A percentile compares a stretch with the other conserved stretches of the same genome.
phyloP scores from a whole-genome alignment of 2,329 filamentous ascomycete species.

The Elsinoe fawcettii region DNA sequence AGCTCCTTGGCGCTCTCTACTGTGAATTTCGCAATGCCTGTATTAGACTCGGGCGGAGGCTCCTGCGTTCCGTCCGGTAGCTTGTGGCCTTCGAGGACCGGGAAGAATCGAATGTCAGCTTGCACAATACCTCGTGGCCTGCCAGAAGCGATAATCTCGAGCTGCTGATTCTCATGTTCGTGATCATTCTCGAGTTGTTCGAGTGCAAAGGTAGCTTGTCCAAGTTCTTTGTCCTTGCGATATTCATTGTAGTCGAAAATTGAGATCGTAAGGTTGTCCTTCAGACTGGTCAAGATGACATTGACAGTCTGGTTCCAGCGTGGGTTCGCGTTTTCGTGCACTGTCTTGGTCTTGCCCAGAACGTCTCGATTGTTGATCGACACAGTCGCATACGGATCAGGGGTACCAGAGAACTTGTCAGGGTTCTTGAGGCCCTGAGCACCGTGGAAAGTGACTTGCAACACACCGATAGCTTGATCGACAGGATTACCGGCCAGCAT shows the following conservation, averaged over 20 bases:
- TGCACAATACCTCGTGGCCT: slow-evolving; percentile 73
- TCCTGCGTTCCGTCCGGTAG: slow-evolving; percentile 69
- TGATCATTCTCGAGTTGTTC: slow-evolving; percentile 70
- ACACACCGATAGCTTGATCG: slow-evolving; percentile 89
- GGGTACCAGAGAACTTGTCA: slow-evolving; percentile 84
- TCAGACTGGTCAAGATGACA: slow-evolving; percentile 84
- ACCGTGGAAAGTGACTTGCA: slow-evolving; percentile 84
- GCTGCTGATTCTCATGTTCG: slow-evolving; percentile 72
- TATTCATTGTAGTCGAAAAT: slow-evolving; percentile 92
- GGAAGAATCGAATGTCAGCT: slow-evolving; percentile 89
- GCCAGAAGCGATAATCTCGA: slow-evolving; percentile 79
- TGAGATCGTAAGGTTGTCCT: slow-evolving; percentile 76
- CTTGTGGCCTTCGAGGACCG: slow-evolving; percentile 67
- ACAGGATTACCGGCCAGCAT: slow-evolving; percentile 91
- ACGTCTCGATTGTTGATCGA: slow-evolving; percentile 76
- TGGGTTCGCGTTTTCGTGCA: slow-evolving; percentile 77
- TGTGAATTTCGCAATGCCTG: slow-evolving; percentile 87
- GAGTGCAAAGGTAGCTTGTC: slow-evolving; percentile 73
- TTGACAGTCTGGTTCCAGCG: slow-evolving; percentile 97
- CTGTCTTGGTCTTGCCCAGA: slow-evolving; percentile 79
- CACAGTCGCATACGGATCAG: slow-evolving; percentile 81
- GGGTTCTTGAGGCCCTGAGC: slow-evolving; percentile 89
- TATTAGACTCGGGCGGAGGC: slow-evolving; percentile 80
- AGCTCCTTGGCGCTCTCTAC: slow-evolving; percentile 95
- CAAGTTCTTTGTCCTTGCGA: slow-evolving; percentile 93